A percentile compares a stretch with the other conserved stretches of the same genome.
These are phyloP conservation scores for Omphalotus guepiniiformis DNA, from an alignment of 768 basidiomycete species.

Conservation along the genomic window DNA sequence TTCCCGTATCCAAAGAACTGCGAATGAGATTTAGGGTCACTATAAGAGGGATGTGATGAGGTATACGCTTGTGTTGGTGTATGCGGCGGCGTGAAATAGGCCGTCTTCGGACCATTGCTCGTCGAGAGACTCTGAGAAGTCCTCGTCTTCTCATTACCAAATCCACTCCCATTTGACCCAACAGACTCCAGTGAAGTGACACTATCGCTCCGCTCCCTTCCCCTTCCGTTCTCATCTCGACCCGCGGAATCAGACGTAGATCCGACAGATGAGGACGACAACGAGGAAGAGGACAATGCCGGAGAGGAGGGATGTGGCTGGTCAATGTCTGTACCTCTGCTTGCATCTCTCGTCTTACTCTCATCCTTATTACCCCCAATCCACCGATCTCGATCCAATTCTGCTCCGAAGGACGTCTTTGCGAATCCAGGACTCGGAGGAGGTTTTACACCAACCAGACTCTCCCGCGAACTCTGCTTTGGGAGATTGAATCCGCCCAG, in stretches of 20 bases:
- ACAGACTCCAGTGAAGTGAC: too few relatives aligned
- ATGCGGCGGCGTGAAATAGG: conserved; percentile 52
- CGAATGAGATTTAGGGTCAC: background rate
- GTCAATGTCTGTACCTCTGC: too few relatives aligned
- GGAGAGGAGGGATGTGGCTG: conserved; percentile 31
- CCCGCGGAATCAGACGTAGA: too few relatives aligned
- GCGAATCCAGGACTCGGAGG: conserved; percentile 6
- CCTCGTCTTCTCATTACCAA: too few relatives aligned
- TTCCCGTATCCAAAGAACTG: conserved; percentile 5
- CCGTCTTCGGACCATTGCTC: conserved; percentile 24
- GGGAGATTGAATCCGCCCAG: conserved; percentile 23
- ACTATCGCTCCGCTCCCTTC: conserved; percentile 4
- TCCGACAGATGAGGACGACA: background rate
- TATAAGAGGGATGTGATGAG: conserved; percentile 1
- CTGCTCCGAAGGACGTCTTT: background rate
- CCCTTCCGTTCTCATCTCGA: too few relatives aligned
- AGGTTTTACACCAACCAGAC: background rate
- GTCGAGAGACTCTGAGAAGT: background rate
- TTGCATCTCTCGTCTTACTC: too few relatives aligned
- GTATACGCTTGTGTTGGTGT: conserved; percentile 27
- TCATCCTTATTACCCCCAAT: background rate
- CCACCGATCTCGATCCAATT: background rate
- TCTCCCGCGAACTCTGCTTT: too few relatives aligned
- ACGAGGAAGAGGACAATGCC: background rate
- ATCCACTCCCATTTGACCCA: too few relatives aligned